Base-by-base conservation (phyloP, 352 stramenopile genomes). In the Globisporangium cederbergense region DNA sequence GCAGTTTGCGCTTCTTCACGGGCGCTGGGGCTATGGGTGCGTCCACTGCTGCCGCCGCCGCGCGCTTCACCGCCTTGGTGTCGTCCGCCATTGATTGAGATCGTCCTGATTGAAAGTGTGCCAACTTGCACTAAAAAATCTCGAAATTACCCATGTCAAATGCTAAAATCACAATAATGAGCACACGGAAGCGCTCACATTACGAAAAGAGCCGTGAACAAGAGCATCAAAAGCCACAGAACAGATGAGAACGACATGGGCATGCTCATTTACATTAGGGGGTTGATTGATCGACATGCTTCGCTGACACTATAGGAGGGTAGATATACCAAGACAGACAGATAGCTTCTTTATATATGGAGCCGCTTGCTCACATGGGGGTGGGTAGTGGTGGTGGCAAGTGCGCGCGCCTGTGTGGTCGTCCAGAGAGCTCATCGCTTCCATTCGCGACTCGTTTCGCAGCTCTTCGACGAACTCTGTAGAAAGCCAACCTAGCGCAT, bases 1-100 rank as follows among this genome's bases (percentile, higher is more conserved):
- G 73, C 43, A 71, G 60, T 60, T 64, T 71, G 6, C 65, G 65
- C 51, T 59, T 67, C 36, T 71, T 71, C 45, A 13, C 34, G 3
- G 60, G 22, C 16, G 51, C 6, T 43, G 50, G 18, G 22, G 5
- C 49, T 14, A 34, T n/a, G 16, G 34, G 16, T 1, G 13, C 18
- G 8, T 51, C 45, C 30, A 13, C 56, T 30, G n/a, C 25, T 42
- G 13, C 25, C 30, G n/a, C 56, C 30, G 30, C 25, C 52, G 13
- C 25, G 20, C 42, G 62, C 51, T 55, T 67, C 28, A 42, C 62
- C 6, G 40, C 18, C 59, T 1, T 32, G 18, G 20, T 22, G 32
- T 25, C 25, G 32, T 58, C 50, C 32, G 28, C 40, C 56, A 62
- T 62, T 22, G 7, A 18, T 28, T 28, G 22, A 30, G 50, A 11